A percentile compares a stretch with the other conserved stretches of the same genome.
Evolutionary conservation across 2,329 filamentous ascomycete genomes (phyloP).

Genomic region (Davidsoniella neocaledoniae): DNA sequence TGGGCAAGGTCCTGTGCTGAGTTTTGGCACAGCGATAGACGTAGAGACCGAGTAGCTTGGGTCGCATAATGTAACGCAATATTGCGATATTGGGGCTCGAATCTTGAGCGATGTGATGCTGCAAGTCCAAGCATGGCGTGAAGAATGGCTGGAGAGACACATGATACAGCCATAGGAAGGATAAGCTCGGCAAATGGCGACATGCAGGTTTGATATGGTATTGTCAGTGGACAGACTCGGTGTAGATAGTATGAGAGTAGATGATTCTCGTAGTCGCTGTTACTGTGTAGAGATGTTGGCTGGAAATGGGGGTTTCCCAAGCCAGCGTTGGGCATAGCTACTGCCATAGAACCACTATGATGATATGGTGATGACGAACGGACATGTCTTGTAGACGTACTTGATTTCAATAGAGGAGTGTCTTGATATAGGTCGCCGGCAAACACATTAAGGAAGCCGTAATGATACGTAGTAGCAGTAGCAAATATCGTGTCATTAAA

Average conservation of each 20-base stretch:
- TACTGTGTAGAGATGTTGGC: background rate
- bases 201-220: slow-evolving; percentile 9
- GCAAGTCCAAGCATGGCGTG: slow-evolving; percentile 13
- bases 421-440: background rate
- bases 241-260: slow-evolving; percentile 13
- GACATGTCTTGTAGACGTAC: too few species aligned
- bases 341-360: too few species aligned
- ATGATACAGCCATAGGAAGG: slow-evolving; percentile 13
- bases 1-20: slow-evolving; percentile 9
- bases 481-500: background rate
- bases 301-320: background rate
- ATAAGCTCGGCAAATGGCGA: slow-evolving; percentile 13
- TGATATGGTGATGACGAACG: too few species aligned
- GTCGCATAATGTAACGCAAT: slow-evolving; percentile 13
- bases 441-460: slow-evolving; percentile 1
- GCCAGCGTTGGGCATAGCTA: background rate
- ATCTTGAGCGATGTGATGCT: slow-evolving; percentile 12
- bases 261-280: slow-evolving; percentile 7
- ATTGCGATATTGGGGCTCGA: slow-evolving; percentile 7
- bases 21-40: slow-evolving; percentile 7
- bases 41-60: slow-evolving; percentile 13
- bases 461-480: background rate
- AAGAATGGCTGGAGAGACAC: slow-evolving; percentile 13
- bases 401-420: too few species aligned
- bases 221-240: slow-evolving; percentile 13